A percentile compares a stretch with the other conserved stretches of the same genome.
These are phyloP conservation scores for Corymbia maculata DNA, from an alignment of 345 rosid genomes.

Conservation along the genomic window DNA sequence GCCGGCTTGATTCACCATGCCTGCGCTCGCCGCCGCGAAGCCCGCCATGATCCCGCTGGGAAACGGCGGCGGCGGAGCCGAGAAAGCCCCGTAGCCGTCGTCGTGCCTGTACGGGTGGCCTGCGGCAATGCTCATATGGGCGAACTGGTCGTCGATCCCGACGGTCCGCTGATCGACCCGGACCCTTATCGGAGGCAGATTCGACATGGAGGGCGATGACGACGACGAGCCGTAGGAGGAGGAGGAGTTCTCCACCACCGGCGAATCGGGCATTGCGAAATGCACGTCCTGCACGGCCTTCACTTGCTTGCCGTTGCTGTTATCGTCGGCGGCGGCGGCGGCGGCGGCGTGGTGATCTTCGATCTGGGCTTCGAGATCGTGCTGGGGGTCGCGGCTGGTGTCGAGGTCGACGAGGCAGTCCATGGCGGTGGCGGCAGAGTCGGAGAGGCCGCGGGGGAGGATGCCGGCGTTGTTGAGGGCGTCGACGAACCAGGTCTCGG, in stretches of 20 bases:
- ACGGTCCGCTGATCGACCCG: conserved; percentile 9
- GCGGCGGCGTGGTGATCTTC: not conserved
- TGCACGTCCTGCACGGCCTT: conserved; percentile 34
- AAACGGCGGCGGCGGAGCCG: conserved; percentile 20
- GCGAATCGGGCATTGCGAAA: conserved; percentile 41
- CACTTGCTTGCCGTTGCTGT: not conserved
- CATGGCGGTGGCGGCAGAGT: conserved; percentile 39
- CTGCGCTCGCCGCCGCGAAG: not conserved
- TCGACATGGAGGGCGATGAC: conserved; percentile 58
- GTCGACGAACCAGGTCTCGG: conserved; percentile 80
- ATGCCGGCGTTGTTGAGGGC: conserved; percentile 61
- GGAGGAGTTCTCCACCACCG: conserved; percentile 24
- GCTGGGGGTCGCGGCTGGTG: not conserved
- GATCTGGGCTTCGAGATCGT: conserved; percentile 14
- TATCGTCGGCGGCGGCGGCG: not conserved
- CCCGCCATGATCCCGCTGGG: conserved; percentile 5
- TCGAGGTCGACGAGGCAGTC: conserved; percentile 43
- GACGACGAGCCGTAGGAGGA: conserved; percentile 56
- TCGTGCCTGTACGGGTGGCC: conserved; percentile 18
- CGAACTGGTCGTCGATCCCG: conserved; percentile 51
- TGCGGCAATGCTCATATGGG: conserved; percentile 25
- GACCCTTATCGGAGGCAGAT: conserved; percentile 62
- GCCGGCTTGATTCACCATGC: conserved; percentile 3
- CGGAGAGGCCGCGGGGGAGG: conserved; percentile 57
- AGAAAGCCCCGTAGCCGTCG: conserved; percentile 16